Evolutionary conservation across 2,329 filamentous ascomycete species (phyloP).

Genomic region (Aspergillus sp.): DNA sequence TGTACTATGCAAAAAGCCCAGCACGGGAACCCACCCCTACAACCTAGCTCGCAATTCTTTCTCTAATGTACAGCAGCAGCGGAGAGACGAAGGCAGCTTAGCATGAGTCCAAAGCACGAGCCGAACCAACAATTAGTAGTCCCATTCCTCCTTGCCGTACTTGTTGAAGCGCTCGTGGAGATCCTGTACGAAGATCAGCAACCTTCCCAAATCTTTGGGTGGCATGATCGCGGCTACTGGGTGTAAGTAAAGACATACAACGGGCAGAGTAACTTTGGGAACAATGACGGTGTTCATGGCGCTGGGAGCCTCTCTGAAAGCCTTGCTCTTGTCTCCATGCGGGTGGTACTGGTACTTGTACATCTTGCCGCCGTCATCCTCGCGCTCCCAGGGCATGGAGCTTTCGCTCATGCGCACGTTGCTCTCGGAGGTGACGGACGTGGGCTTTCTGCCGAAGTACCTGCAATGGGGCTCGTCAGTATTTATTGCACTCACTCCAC

Average conservation of each 20-base stretch:
- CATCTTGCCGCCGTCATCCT: conserved; percentile 51
- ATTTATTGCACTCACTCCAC: conserved; percentile 30
- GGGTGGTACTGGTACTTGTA: conserved; percentile 74
- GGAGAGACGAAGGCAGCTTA: conserved; percentile 1
- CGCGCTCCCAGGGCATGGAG: conserved; percentile 87
- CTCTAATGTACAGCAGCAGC: conserved; percentile 27
- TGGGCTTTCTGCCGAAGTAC: conserved; percentile 70
- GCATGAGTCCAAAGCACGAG: conserved; percentile 6
- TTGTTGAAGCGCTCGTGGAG: conserved; percentile 99
- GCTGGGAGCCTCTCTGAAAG: conserved; percentile 82
- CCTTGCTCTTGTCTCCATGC: conserved; percentile 65
- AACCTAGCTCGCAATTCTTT: conserved; percentile 17
- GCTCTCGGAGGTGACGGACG: conserved; percentile 71
- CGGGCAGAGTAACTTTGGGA: conserved; percentile 85
- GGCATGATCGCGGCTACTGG: too few relatives aligned
- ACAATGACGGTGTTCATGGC: conserved; percentile 92
- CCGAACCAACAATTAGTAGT: conserved; percentile 22
- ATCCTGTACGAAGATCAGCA: conserved; percentile 43
- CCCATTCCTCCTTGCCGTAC: conserved; percentile 91
- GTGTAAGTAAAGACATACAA: conserved; percentile 46
- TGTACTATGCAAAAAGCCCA: conserved; percentile 27
- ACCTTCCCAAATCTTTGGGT: background rate
- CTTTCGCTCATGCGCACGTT: conserved; percentile 62
- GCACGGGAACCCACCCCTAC: conserved; percentile 12
- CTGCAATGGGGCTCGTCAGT: conserved; percentile 10